These are phyloP conservation scores for Carex scoparia DNA, from an alignment of 176 grass and related monocot genomes.

Conservation along the genomic window DNA sequence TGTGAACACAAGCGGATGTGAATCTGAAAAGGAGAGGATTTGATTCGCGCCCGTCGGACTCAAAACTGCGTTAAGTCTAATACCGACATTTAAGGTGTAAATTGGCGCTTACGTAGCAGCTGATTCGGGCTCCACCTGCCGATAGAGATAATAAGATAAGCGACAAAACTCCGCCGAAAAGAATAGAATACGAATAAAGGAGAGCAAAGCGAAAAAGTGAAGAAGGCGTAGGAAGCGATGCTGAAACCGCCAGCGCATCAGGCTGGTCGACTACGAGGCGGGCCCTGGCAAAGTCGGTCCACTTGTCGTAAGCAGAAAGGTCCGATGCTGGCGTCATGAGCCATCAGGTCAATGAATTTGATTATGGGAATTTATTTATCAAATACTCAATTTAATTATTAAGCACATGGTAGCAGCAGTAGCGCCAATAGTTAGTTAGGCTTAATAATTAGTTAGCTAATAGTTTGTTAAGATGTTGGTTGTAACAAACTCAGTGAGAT, in stretches of 20 bases:
- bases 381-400: too few relatives aligned
- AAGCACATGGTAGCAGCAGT: too few relatives aligned
- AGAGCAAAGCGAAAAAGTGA: background rate
- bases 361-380: too few relatives aligned
- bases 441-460: too few relatives aligned
- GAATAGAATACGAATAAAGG: background rate
- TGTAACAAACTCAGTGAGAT: too few relatives aligned
- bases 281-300: conserved; percentile 34
- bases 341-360: too few relatives aligned
- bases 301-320: conserved; percentile 18
- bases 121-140: background rate
- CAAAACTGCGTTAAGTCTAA: background rate
- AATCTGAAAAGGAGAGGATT: too few relatives aligned
- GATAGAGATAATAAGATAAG: background rate
- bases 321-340: too few relatives aligned
- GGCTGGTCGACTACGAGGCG: conserved; percentile 54
- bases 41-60: background rate
- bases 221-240: background rate
- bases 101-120: background rate
- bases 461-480: too few relatives aligned
- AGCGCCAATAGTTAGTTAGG: too few relatives aligned
- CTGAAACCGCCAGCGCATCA: conserved; percentile 74
- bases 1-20: too few relatives aligned
- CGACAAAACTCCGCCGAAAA: background rate
- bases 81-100: background rate